A percentile compares a stretch with the other conserved stretches of the same genome.
Evolutionary conservation across 352 stramenopile genomes (phyloP).

Genomic region (Globisporangium takayamanum): DNA sequence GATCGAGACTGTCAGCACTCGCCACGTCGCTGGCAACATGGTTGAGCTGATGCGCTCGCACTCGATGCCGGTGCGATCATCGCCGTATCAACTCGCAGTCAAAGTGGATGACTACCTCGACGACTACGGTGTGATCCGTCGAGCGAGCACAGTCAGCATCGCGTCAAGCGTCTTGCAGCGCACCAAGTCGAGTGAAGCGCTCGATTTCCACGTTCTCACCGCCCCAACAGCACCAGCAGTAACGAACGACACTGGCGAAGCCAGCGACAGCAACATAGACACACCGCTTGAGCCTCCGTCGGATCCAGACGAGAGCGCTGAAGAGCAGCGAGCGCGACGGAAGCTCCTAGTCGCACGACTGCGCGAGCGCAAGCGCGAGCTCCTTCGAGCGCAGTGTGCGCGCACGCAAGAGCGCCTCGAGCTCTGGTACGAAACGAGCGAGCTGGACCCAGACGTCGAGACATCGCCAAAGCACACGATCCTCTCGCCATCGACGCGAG

Average conservation of each 20-base stretch:
- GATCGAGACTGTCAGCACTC: too few species aligned
- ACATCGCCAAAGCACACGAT: slow-evolving; percentile 22
- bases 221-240: neutral
- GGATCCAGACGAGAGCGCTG: neutral
- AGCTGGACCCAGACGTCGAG: slow-evolving; percentile 23
- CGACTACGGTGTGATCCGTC: slow-evolving; percentile 33
- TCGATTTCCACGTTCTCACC: slow-evolving; percentile 11
- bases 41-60: slow-evolving; percentile 8
- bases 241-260: neutral
- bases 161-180: slow-evolving; percentile 22
- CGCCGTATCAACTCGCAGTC: slow-evolving; percentile 22
- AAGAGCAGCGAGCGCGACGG: slow-evolving; percentile 5
- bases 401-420: slow-evolving; percentile 19
- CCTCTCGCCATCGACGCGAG: slow-evolving; percentile 19
- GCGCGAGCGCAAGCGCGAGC: slow-evolving; percentile 18
- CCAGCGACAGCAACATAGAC: neutral
- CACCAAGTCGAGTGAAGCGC: slow-evolving; percentile 16
- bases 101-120: slow-evolving; percentile 28
- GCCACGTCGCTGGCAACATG: slow-evolving; percentile 3
- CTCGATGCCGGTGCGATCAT: slow-evolving; percentile 5
- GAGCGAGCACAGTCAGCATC: slow-evolving; percentile 22
- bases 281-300: too few species aligned
- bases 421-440: slow-evolving; percentile 24
- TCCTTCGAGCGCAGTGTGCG: slow-evolving; percentile 18
- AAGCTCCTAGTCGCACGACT: slow-evolving; percentile 17